phyloP scores from a whole-genome alignment of 768 basidiomycete species.

The button mushroom (Agaricus bisporus) region DNA sequence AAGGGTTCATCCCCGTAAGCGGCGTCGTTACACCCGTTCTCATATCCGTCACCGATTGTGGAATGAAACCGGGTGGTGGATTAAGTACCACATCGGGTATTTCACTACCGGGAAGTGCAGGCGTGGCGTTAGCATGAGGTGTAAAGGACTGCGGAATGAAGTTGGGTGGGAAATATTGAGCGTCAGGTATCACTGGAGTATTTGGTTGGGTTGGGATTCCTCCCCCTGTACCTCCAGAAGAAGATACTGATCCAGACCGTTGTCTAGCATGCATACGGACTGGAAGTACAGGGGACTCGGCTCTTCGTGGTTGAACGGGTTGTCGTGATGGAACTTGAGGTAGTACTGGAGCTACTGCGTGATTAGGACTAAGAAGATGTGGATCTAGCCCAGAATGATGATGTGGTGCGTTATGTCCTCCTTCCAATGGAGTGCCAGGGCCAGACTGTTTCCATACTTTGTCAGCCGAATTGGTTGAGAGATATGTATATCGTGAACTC shows the following conservation, averaged over 20 bases:
- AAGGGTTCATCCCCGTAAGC: background rate
- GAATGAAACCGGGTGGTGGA: conserved; percentile 1
- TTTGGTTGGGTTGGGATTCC: background rate
- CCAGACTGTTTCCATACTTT: background rate
- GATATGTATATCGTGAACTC: background rate
- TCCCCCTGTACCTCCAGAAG: background rate
- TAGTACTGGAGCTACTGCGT: background rate
- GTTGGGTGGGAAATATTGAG: background rate
- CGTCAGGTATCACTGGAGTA: background rate
- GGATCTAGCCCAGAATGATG: background rate
- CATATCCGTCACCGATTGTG: conserved; percentile 3
- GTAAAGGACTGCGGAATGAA: conserved; percentile 4
- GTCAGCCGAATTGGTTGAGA: background rate
- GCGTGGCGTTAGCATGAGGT: background rate
- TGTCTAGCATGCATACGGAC: background rate
- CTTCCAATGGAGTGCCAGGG: background rate
- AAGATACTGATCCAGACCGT: background rate
- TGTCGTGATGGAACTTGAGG: background rate
- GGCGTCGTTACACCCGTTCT: conserved; percentile 5
- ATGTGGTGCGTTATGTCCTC: background rate
- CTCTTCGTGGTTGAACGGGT: background rate
- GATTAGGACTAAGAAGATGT: background rate
- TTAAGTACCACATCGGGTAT: background rate
- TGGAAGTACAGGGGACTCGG: background rate
- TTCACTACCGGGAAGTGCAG: background rate